Evolutionary conservation across 2,329 filamentous ascomycete species (phyloP), one percentile per base, ranked within the genome.

Genomic region (Arachnopeziza araneosa): DNA sequence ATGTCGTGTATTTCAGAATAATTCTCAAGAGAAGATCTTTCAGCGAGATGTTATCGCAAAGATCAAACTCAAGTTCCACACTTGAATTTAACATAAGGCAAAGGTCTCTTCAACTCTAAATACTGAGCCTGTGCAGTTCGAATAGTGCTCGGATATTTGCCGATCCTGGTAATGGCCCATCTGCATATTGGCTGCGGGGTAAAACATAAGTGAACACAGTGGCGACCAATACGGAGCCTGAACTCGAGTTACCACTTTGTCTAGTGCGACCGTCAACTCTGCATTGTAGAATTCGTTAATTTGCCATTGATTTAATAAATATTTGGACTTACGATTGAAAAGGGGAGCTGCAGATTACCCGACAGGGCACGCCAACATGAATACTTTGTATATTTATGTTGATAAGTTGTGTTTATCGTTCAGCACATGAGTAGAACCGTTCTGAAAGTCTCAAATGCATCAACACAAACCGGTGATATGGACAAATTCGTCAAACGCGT

Each of bases 121-220:
- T 44, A 44, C 36, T 44, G 12, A 44, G 17, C 36, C 36, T 44
- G 24, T 56, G 59, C 56, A 61, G 48, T 21, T 58, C 56, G 51
- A 52, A 8, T 5, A 19, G 12, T 44, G 5, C 36, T 44, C 36
- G 36, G 36, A 52, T 23, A 62, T 56, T 55, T 62, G 60, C 60
- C 60, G 60, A 52, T 58, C 48, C 32, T 55, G 54, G 50, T 44
- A 44, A 44, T 8, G 36, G 36, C 36, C 6, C 12, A 8, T 44
- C 50, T 59, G 56, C 54, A 50, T 57, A 36, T 30, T 52, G 26
- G 50, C 57, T 57, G 60, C 60, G 60, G 60, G 60, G 60, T 62
- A 62, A 59, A 58, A 44, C 36, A 44, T 14, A 44, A 44, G 36
- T 44, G 36, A 44, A 44, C 36, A 44, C 36, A 19, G 36, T 44